phyloP scores from a whole-genome alignment of 495 filamentous ascomycete species.

The Penicillium paradoxum region DNA sequence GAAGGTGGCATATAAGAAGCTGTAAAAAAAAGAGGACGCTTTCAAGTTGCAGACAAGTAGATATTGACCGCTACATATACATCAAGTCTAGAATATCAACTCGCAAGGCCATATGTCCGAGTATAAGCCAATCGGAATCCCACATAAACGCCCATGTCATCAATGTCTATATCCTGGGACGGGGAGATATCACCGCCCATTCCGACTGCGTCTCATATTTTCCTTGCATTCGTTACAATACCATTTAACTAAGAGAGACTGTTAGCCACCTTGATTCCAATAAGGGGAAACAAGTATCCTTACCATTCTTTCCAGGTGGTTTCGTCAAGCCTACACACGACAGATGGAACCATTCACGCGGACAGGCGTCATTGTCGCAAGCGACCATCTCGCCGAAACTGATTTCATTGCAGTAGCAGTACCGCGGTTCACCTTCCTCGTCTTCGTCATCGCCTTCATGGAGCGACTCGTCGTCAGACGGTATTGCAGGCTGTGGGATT shows the following conservation, averaged over 20 bases:
- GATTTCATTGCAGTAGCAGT: slow-evolving; percentile 90
- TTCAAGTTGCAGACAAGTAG: too few species aligned
- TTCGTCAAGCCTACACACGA: slow-evolving; percentile 84
- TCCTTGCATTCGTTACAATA: slow-evolving; percentile 85
- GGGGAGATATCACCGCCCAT: slow-evolving; percentile 27
- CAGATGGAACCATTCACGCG: slow-evolving; percentile 94
- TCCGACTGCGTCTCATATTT: slow-evolving; percentile 52
- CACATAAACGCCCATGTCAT: slow-evolving; percentile 4
- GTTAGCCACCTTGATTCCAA: slow-evolving; percentile 16
- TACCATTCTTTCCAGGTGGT: slow-evolving; percentile 78
- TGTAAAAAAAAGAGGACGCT: too few species aligned
- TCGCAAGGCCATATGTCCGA: not conserved
- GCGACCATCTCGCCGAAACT: slow-evolving; percentile 98
- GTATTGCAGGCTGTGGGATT: slow-evolving; percentile 26
- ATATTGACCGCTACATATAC: not conserved
- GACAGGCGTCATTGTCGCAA: slow-evolving; percentile 86
- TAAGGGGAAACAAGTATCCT: slow-evolving; percentile 37
- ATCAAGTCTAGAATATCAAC: not conserved
- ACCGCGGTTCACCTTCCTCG: slow-evolving; percentile 77
- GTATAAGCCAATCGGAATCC: not conserved
- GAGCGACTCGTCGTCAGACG: slow-evolving; percentile 45
- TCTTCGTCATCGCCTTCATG: slow-evolving; percentile 64
- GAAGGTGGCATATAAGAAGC: too few species aligned
- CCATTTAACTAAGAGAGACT: slow-evolving; percentile 67
- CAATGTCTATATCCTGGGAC: not conserved